These are phyloP conservation scores for Ustilago esculenta DNA, from an alignment of 1,284 basidiomycete species.

Conservation along the genomic window DNA sequence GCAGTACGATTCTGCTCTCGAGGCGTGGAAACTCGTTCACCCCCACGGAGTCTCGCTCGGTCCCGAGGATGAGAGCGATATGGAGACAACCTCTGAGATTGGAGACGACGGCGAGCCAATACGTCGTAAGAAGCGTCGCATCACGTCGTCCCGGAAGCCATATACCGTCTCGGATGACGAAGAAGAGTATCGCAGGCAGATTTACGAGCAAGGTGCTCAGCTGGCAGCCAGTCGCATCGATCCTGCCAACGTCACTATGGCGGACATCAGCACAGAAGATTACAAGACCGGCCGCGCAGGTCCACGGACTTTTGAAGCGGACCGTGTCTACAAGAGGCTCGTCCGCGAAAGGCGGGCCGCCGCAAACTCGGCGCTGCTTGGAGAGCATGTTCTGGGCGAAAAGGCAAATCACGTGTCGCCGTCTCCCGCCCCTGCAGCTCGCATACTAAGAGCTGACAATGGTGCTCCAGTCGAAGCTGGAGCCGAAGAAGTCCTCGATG, in stretches of 20 bases:
- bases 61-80: conserved; percentile 43
- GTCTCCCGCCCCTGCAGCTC: conserved; percentile 18
- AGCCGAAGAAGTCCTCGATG: conserved; percentile 23
- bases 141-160: conserved; percentile 20
- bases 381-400: conserved; percentile 32
- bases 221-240: conserved; percentile 39
- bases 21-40: conserved; percentile 32
- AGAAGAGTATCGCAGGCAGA: conserved; percentile 44
- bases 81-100: conserved; percentile 45
- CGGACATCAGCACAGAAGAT: conserved; percentile 43
- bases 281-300: conserved; percentile 58
- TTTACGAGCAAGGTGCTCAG: conserved; percentile 29
- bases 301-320: conserved; percentile 59
- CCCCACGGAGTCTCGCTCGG: conserved; percentile 36
- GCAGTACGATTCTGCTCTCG: conserved; percentile 37
- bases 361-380: conserved; percentile 29
- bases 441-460: conserved; percentile 14
- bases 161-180: conserved; percentile 56
- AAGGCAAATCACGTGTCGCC: conserved; percentile 28
- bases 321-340: conserved; percentile 49
- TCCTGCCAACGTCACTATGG: conserved; percentile 36
- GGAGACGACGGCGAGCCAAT: conserved; percentile 31
- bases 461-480: conserved; percentile 27
- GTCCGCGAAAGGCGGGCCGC: conserved; percentile 46
- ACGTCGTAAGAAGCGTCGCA: conserved; percentile 29